Evolutionary conservation across 2,329 filamentous ascomycete species (phyloP).

Genomic region (Ascomycota sp.): DNA sequence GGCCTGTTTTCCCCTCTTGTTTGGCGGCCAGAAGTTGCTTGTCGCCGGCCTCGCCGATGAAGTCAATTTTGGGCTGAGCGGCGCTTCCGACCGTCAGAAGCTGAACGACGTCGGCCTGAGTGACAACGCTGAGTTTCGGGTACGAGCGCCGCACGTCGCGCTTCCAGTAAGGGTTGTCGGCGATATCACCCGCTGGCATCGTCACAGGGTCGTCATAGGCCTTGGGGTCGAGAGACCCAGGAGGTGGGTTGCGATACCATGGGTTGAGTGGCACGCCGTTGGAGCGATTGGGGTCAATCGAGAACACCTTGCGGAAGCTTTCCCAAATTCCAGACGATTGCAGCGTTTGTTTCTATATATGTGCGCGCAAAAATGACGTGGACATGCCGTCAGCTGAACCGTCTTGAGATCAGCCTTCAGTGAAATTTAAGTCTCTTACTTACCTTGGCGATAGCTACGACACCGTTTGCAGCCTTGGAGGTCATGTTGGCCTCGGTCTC

Average conservation of each 20-base stretch:
- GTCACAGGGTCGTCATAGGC: conserved; percentile 24
- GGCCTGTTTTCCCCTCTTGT: conserved; percentile 52
- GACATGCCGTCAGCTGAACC: neutral
- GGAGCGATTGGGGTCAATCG: conserved; percentile 73
- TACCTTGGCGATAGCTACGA: conserved; percentile 40
- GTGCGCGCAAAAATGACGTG: too few relatives aligned
- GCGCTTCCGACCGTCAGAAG: conserved; percentile 73
- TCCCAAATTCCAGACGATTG: conserved; percentile 84
- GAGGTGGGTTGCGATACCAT: conserved; percentile 68
- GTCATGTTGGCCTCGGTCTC: conserved; percentile 27
- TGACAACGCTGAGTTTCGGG: conserved; percentile 58
- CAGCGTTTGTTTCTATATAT: conserved; percentile 74
- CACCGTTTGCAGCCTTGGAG: conserved; percentile 34
- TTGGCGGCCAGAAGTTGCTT: conserved; percentile 54
- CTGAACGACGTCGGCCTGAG: conserved; percentile 67
- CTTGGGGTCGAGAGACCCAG: conserved; percentile 19
- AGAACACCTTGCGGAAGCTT: conserved; percentile 52
- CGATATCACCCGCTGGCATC: conserved; percentile 32
- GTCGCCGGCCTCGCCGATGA: conserved; percentile 41
- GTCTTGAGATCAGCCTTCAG: too few relatives aligned
- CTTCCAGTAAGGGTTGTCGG: conserved; percentile 48
- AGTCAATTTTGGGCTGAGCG: conserved; percentile 59
- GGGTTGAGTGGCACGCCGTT: conserved; percentile 85
- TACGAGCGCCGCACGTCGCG: conserved; percentile 72
- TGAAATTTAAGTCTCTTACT: too few relatives aligned